Evolutionary conservation across 2,329 filamentous ascomycete species (phyloP).

Genomic region (Thelonectria blattea): DNA sequence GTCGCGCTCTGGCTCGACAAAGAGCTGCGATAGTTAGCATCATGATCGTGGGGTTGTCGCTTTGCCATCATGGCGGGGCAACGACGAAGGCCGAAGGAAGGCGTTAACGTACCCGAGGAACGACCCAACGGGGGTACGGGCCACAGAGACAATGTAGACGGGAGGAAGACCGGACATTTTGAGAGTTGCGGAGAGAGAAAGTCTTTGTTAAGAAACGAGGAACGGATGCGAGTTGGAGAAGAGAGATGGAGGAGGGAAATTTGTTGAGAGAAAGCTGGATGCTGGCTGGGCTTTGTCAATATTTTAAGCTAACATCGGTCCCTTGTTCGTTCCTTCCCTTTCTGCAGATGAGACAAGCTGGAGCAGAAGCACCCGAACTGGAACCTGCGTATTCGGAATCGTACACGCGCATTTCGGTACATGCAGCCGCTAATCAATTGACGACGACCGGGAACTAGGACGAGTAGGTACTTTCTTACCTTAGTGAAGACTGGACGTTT

Average conservation of each 20-base stretch:
- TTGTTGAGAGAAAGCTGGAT: constrained; percentile 19
- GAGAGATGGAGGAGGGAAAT: constrained; percentile 12
- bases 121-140: constrained; percentile 88
- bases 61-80: constrained; percentile 10
- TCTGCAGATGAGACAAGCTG: neutral
- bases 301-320: constrained; percentile 8
- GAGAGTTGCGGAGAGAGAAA: constrained; percentile 26
- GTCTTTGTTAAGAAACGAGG: constrained; percentile 15
- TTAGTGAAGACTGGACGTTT: neutral
- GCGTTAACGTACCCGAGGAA: constrained; percentile 77
- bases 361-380: neutral
- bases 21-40: constrained; percentile 63
- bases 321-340: neutral
- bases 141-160: constrained; percentile 95
- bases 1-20: constrained; percentile 85
- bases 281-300: constrained; percentile 7
- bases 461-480: neutral
- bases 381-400: constrained; percentile 4
- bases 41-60: neutral
- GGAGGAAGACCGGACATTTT: constrained; percentile 81
- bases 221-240: constrained; percentile 15
- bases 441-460: neutral
- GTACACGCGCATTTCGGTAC: constrained; percentile 1
- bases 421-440: neutral
- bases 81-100: neutral